Evolutionary conservation across 2,329 filamentous ascomycete species (phyloP), one percentile per base, ranked within the genome.

Genomic region (Fusarium secorum): DNA sequence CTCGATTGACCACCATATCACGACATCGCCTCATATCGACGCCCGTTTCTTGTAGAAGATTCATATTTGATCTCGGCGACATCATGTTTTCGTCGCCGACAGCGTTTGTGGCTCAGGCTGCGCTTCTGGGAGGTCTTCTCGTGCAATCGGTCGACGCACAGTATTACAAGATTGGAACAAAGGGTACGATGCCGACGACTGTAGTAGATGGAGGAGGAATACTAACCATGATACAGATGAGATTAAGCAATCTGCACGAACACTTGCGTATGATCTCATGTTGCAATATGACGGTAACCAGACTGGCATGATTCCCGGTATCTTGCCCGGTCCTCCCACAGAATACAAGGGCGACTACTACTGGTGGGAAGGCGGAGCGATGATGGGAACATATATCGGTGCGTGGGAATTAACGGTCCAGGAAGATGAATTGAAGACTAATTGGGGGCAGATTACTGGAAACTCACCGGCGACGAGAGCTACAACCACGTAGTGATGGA

Each of bases 281-380:
- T 74, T 81, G 18, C 84, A 84, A 73, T 88, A 88, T 77, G 79
- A 83, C 39, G 86, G 85, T 62, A 85, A 87, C 71, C 73, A 82
- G 63, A 80, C 84, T 2, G 86, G 87, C 58, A 79, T 83, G 75
- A 85, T 84, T 20, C 87, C 87, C 11, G 87, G 87, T 36, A 88
- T 88, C 72, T 78, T 89, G 15, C 87, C 87, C 2, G 87, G 87
- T 0, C 87, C 87, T 58, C 87, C 87, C 71, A 76, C 78, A 3
- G 76, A 77, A 35, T 69, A 77, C 20, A 77, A 76, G 55, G 87
- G 87, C 70, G 83, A 86, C 67, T 91, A 91, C 78, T 93, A 92
- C 83, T 93, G 91, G 91, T 93, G 91, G 91, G 89, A 93, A 77
- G 89, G 88, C 9, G 88, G 89, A 56, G 88, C 89, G 18, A 84